Evolutionary conservation across 202 grass and related monocot species (phyloP).

Genomic region (Saccharum hybrid): DNA sequence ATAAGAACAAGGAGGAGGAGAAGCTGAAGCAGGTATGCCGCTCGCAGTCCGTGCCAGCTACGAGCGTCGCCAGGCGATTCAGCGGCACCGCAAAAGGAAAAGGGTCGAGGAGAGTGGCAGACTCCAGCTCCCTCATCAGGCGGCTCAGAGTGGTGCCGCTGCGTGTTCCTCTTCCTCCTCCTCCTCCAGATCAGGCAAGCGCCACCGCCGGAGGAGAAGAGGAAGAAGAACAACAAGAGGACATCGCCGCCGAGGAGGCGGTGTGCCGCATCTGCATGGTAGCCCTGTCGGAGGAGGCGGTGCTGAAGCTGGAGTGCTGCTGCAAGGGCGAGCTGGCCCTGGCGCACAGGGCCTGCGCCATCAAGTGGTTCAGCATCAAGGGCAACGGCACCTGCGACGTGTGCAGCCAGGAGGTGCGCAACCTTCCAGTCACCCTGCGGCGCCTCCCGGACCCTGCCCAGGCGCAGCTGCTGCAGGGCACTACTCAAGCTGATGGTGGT

Average conservation of each 20-base stretch:
- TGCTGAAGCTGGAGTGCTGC: slow-evolving; percentile 73
- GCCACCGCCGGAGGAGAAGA: background rate
- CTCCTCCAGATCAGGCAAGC: background rate
- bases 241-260: slow-evolving; percentile 72
- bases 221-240: slow-evolving; percentile 12
- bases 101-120: slow-evolving; percentile 30
- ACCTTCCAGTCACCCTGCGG: slow-evolving; percentile 79
- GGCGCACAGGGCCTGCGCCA: slow-evolving; percentile 72
- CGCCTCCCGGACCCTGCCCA: slow-evolving; percentile 52
- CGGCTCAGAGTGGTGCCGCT: slow-evolving; percentile 7
- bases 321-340: slow-evolving; percentile 96
- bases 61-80: slow-evolving; percentile 36
- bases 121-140: slow-evolving; percentile 37
- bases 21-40: slow-evolving; percentile 32
- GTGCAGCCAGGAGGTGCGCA: slow-evolving; percentile 79
- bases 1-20: background rate
- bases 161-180: background rate
- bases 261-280: slow-evolving; percentile 92
- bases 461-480: too few relatives aligned
- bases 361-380: slow-evolving; percentile 97
- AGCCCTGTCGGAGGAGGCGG: slow-evolving; percentile 60
- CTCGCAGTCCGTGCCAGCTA: slow-evolving; percentile 49
- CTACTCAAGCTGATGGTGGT: background rate
- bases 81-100: background rate
- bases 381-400: slow-evolving; percentile 85